Evolutionary conservation across 768 basidiomycete genomes (phyloP).

Genomic region (Pulveroboletus sp.): DNA sequence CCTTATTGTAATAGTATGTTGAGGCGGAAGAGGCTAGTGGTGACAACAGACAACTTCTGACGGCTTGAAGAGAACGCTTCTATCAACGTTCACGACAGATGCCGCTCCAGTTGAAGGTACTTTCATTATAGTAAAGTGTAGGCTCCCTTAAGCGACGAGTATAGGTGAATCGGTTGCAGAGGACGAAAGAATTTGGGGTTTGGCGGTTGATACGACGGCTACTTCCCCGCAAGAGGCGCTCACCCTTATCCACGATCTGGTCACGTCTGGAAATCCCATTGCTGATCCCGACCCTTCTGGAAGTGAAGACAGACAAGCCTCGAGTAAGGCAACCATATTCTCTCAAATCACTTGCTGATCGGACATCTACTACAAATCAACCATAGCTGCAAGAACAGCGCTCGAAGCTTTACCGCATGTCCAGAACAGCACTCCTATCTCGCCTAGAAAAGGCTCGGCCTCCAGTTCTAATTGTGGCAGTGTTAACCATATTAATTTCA

Average conservation of each 20-base stretch:
- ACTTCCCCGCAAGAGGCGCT: too few species aligned
- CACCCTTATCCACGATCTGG: background rate
- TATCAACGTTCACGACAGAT: background rate
- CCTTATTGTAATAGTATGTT: background rate
- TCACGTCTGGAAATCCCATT: background rate
- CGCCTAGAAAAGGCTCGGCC: background rate
- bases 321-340: background rate
- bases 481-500: background rate
- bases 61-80: background rate
- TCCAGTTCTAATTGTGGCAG: background rate
- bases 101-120: background rate
- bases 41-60: conserved; percentile 1
- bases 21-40: background rate
- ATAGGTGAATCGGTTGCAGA: background rate
- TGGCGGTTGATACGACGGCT: too few species aligned
- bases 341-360: background rate
- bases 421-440: background rate
- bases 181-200: background rate
- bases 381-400: background rate
- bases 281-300: background rate
- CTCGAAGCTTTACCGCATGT: background rate
- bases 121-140: background rate
- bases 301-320: background rate
- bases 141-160: background rate
- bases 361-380: background rate